Conservation (phyloP, 495 filamentous ascomycete species). For the Glarea lozoyensis region DNA sequence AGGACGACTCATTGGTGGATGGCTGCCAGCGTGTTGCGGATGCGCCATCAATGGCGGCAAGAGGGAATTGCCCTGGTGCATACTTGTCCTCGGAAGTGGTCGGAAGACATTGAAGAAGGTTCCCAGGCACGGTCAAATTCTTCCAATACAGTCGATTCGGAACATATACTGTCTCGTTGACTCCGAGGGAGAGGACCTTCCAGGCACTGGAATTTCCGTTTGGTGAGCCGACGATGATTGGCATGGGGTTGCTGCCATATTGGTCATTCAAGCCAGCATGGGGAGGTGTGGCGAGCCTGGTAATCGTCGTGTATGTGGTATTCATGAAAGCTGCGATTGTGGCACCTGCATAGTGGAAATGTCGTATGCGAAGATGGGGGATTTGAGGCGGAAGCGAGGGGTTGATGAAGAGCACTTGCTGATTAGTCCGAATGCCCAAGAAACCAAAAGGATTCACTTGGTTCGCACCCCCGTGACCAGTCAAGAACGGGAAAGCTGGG, state of each 20-base stretch:
- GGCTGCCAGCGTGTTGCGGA: constrained; percentile 69
- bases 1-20: constrained; percentile 33
- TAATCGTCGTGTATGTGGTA: constrained; percentile 55
- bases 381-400: constrained; percentile 49
- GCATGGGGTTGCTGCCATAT: constrained; percentile 36
- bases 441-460: constrained; percentile 47
- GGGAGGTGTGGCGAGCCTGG: constrained; percentile 37
- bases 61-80: constrained; percentile 62
- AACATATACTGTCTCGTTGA: constrained; percentile 43
- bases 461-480: constrained; percentile 46
- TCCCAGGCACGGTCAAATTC: constrained; percentile 42
- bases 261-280: constrained; percentile 25
- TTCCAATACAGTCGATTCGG: constrained; percentile 41
- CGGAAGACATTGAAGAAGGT: constrained; percentile 60
- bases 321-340: constrained; percentile 55
- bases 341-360: constrained; percentile 62
- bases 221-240: constrained; percentile 37
- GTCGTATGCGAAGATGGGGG: constrained; percentile 49
- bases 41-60: constrained; percentile 61
- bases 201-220: constrained; percentile 16
- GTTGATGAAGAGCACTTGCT: constrained; percentile 41
- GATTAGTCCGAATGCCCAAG: constrained; percentile 40
- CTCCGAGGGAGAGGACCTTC: constrained; percentile 36
- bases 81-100: constrained; percentile 39
- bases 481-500: constrained; percentile 52